Evolutionary conservation across 257 asterid genomes (phyloP), one percentile per base, ranked within the genome.

Genomic region (Rubia yunnanensis): DNA sequence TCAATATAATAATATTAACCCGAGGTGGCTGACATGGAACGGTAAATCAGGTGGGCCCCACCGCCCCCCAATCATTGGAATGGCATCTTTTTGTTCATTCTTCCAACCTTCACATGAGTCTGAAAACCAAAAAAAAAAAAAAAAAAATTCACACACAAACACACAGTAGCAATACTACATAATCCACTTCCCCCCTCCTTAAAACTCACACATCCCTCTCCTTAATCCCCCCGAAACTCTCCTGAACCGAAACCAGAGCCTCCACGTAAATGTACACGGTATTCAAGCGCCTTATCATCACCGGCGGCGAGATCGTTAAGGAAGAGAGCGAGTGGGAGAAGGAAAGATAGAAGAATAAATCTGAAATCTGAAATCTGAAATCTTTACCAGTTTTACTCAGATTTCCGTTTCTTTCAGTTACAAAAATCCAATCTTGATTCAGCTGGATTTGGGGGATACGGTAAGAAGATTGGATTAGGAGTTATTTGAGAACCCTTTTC

Each of bases 321-420:
- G 86, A 87, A 76, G 94, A 83, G 80, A 85, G 81, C 18, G 84
- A 86, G 85, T 91, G 96, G 97, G 95, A 91, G 71, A 88, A 70
- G 63, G 96, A 88, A 70, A 82, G 97, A 80, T 87, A 87, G n/a
- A n/a, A n/a, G n/a, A n/a, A n/a, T n/a, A n/a, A n/a, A n/a, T n/a
- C n/a, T n/a, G n/a, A n/a, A n/a, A n/a, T n/a, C n/a, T n/a, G n/a
- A n/a, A n/a, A n/a, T n/a, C n/a, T n/a, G n/a, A 72, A 27, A 4
- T 18, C 56, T n/a, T 49, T 49, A 18, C 56, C 26, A 49, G 17
- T 20, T 49, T 49, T n/a, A 41, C 5, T 10, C 24, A 49, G 1
- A 20, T 50, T 50, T 20, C 52, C 52, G 13, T 4, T 50, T 7
- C n/a, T 50, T 50, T 50, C 57, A 18, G 28, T n/a, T 48, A 5